Percentiles rank a stretch among this genome's conserved stretches.
Evolutionary conservation across 73 alveolate genomes (phyloP).

Genomic region (Paramecium tetraurelia): DNA sequence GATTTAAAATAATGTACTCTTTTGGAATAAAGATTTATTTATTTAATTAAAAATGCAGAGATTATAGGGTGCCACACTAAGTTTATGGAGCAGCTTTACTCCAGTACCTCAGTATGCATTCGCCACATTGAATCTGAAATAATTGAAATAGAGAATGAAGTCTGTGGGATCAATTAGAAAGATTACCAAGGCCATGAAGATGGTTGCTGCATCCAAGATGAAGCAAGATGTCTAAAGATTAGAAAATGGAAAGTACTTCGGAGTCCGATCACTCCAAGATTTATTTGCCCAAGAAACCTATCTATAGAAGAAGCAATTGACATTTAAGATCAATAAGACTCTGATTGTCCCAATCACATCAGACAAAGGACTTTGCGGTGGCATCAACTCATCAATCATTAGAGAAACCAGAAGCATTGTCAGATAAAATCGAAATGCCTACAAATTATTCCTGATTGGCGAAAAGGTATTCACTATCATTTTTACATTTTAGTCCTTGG

Average conservation of each 20-base stretch:
- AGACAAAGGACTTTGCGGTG: constrained; percentile 93
- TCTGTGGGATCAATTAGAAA: constrained; percentile 82
- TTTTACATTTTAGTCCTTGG: not conserved
- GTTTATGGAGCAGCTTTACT: constrained; percentile 17
- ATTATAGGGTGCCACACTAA: constrained; percentile 35
- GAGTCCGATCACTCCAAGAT: constrained; percentile 71
- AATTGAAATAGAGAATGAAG: constrained; percentile 79
- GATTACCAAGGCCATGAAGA: constrained; percentile 95
- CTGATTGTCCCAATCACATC: constrained; percentile 81
- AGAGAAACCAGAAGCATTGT: constrained; percentile 73
- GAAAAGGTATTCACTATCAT: constrained; percentile 75
- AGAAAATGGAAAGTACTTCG: constrained; percentile 80
- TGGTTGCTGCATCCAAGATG: constrained; percentile 94
- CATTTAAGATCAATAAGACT: constrained; percentile 63
- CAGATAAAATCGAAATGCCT: constrained; percentile 71
- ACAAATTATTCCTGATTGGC: constrained; percentile 75
- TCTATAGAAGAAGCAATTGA: constrained; percentile 78
- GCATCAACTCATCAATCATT: constrained; percentile 82
- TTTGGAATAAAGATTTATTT: not conserved
- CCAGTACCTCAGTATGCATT: constrained; percentile 58
- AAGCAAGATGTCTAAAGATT: constrained; percentile 76
- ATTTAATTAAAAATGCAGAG: constrained; percentile 34
- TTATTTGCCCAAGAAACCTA: constrained; percentile 78
- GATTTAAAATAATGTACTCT: not conserved
- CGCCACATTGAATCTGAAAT: constrained; percentile 77